These are phyloP conservation scores for Neocucurbitaria cava DNA, from an alignment of 2,329 filamentous ascomycete species.

Conservation along the genomic window DNA sequence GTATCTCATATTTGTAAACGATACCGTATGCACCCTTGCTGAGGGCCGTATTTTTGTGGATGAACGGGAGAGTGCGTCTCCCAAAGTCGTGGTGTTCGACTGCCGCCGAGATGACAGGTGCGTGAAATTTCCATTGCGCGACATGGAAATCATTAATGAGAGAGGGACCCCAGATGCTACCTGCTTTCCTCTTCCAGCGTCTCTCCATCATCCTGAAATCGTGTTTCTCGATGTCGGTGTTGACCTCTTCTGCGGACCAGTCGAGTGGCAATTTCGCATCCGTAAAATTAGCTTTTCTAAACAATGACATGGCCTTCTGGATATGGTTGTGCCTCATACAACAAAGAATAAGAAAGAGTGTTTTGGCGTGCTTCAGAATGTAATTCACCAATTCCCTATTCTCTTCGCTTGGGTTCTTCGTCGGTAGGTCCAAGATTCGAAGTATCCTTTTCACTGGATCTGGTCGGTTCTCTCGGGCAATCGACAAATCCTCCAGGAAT, in stretches of 20 bases:
- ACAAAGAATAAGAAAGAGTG: neutral
- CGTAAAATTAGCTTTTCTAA: neutral
- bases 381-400: neutral
- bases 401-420: neutral
- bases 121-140: conserved; percentile 1
- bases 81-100: neutral
- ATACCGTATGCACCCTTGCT: neutral
- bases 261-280: neutral
- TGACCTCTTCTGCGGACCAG: neutral
- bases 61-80: neutral
- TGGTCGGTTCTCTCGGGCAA: too few species aligned
- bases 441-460: neutral
- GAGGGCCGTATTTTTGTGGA: neutral
- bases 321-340: neutral
- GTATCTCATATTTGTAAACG: neutral
- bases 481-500: neutral
- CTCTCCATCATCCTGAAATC: neutral
- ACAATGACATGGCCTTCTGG: neutral
- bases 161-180: neutral
- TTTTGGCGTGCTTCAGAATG: neutral
- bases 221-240: neutral
- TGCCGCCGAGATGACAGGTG: neutral
- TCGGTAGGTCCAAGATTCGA: neutral
- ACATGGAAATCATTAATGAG: neutral
- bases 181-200: neutral